phyloP scores from a whole-genome alignment of 306 rosid species.

The Astragalus membranaceus region DNA sequence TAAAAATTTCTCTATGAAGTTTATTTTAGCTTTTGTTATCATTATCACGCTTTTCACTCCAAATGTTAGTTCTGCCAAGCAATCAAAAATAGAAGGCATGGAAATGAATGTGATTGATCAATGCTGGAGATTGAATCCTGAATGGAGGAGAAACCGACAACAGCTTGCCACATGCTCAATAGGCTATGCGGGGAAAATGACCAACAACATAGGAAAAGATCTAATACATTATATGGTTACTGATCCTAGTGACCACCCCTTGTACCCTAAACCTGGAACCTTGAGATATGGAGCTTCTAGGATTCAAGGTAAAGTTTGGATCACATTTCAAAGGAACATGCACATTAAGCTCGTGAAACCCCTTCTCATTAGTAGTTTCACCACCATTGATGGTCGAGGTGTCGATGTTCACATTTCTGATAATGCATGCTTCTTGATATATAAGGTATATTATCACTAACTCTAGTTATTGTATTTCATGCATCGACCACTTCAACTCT shows the following conservation, averaged over 20 bases:
- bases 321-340: slow-evolving; percentile 30
- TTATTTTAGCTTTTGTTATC: not conserved
- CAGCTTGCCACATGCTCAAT: slow-evolving; percentile 18
- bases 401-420: slow-evolving; percentile 12
- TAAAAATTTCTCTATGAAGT: not conserved
- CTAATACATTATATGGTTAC: slow-evolving; percentile 16
- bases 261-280: slow-evolving; percentile 20
- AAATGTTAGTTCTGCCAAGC: not conserved
- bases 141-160: slow-evolving; percentile 14
- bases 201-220: slow-evolving; percentile 17
- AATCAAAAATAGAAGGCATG: not conserved
- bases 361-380: slow-evolving; percentile 24
- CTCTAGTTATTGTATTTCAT: too few relatives aligned
- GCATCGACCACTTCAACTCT: too few relatives aligned
- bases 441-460: not conserved
- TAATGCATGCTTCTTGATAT: slow-evolving; percentile 25
- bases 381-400: slow-evolving; percentile 23
- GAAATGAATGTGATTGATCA: slow-evolving; percentile 21
- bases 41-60: not conserved
- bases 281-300: slow-evolving; percentile 23
- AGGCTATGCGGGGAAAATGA: slow-evolving; percentile 26
- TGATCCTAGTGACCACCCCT: slow-evolving; percentile 10
- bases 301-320: slow-evolving; percentile 20
- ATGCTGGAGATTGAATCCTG: slow-evolving; percentile 21
- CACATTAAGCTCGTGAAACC: slow-evolving; percentile 14